Percentiles rank a stretch among this genome's conserved stretches.
phyloP scores from a whole-genome alignment of 129 eudicot genomes.

The Silybum marianum region DNA sequence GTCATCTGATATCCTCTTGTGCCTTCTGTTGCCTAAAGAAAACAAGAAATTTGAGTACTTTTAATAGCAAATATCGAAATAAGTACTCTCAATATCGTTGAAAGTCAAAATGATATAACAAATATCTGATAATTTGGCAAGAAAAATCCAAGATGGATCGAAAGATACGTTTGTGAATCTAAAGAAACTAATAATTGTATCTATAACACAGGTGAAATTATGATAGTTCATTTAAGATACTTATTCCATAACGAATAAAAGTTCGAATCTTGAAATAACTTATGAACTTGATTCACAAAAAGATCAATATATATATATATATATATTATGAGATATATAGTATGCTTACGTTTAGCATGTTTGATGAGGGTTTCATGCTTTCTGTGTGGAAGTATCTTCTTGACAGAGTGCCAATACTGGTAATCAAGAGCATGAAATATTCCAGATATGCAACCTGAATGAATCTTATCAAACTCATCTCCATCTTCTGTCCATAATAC shows the following conservation, averaged over 20 bases:
- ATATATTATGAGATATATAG: not conserved
- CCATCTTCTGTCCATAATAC: conserved; percentile 40
- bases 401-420: conserved; percentile 62
- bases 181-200: not conserved
- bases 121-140: not conserved
- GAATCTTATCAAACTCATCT: conserved; percentile 36
- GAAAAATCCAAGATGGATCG: not conserved
- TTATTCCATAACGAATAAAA: not conserved
- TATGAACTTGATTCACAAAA: not conserved
- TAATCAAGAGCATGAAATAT: conserved; percentile 61
- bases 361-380: conserved; percentile 27
- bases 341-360: conserved; percentile 38
- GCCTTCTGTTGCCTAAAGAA: conserved; percentile 39
- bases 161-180: not conserved
- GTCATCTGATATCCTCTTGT: conserved; percentile 23
- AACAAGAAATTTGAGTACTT: not conserved
- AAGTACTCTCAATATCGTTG: not conserved
- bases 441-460: conserved; percentile 65
- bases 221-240: not conserved
- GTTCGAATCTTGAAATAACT: not conserved
- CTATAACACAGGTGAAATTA: not conserved
- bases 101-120: not conserved
- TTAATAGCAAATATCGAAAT: not conserved
- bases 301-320: not conserved
- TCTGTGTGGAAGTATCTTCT: conserved; percentile 52